A percentile compares a stretch with the other conserved stretches of the same genome.
phyloP scores from a whole-genome alignment of 768 basidiomycete genomes.

The Mycena belliarum region DNA sequence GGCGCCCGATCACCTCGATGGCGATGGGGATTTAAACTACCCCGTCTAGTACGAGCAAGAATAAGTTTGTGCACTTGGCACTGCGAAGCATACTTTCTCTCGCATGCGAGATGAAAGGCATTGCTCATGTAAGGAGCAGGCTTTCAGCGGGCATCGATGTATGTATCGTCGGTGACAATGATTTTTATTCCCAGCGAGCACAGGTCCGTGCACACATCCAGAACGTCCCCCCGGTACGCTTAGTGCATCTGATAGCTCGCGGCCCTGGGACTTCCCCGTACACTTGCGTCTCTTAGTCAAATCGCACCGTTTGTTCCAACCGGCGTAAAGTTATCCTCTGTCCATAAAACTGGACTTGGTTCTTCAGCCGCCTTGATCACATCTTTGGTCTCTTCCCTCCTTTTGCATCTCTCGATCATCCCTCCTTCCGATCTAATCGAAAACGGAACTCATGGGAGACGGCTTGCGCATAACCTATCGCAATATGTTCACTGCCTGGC shows the following conservation, averaged over 20 bases:
- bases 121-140: conserved; percentile 38
- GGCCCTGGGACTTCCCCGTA: conserved; percentile 58
- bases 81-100: conserved; percentile 76
- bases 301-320: conserved; percentile 80
- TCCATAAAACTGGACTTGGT: conserved; percentile 98
- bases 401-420: conserved; percentile 73
- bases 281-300: conserved; percentile 59
- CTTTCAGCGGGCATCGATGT: conserved; percentile 68
- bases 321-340: conserved; percentile 66
- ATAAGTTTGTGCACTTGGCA: conserved; percentile 93
- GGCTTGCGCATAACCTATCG: conserved; percentile 86
- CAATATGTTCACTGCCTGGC: conserved; percentile 96
- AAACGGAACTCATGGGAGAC: conserved; percentile 46
- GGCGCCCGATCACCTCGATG: conserved; percentile 20
- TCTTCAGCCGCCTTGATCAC: conserved; percentile 97
- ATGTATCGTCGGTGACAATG: conserved; percentile 89
- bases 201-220: conserved; percentile 54
- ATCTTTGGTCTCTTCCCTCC: conserved; percentile 83
- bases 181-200: conserved; percentile 94
- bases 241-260: conserved; percentile 51
- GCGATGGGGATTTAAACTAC: conserved; percentile 14
- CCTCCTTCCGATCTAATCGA: conserved; percentile 47
- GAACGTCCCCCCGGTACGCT: conserved; percentile 1
- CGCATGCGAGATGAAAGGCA: conserved; percentile 58
- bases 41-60: conserved; percentile 51